Percentiles rank a stretch among this genome's conserved stretches.
Conservation (phyloP, 805 yeast genomes). For the Candida ovalis region DNA sequence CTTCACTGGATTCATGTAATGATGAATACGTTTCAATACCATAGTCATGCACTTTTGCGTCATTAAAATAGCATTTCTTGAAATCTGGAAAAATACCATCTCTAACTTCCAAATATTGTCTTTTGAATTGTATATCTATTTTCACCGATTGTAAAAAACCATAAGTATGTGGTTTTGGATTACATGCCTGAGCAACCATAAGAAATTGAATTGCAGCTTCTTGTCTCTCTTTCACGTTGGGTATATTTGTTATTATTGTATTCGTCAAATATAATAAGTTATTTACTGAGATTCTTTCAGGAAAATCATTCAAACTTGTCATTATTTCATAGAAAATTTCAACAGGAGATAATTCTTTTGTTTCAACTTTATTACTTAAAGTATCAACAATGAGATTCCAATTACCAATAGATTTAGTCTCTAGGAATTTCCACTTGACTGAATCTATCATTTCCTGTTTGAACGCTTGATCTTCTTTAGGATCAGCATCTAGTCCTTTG, state of each 20-base stretch:
- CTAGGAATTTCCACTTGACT: conserved; percentile 15
- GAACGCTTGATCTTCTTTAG: background rate
- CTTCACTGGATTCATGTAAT: conserved; percentile 72
- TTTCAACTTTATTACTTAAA: conserved; percentile 8
- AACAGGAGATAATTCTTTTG: conserved; percentile 7
- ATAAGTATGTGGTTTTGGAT: conserved; percentile 17
- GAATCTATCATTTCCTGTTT: conserved; percentile 3
- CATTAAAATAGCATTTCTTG: conserved; percentile 26
- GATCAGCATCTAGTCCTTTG: background rate
- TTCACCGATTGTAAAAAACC: conserved; percentile 24
- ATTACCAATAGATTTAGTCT: conserved; percentile 8
- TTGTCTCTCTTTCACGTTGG: conserved; percentile 20
- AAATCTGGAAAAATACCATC: conserved; percentile 29
- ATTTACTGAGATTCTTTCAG: conserved; percentile 18
- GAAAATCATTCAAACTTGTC: conserved; percentile 18
- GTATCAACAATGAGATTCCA: conserved; percentile 11
- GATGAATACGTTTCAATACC: conserved; percentile 46
- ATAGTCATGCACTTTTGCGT: conserved; percentile 28
- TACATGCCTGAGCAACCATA: conserved; percentile 23
- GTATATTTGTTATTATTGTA: conserved; percentile 14
- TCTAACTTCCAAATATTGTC: conserved; percentile 27
- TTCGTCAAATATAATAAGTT: conserved; percentile 18
- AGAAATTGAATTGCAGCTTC: conserved; percentile 23
- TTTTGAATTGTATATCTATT: conserved; percentile 25
- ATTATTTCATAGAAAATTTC: conserved; percentile 28